Percentiles rank a stretch among this genome's conserved stretches.
Evolutionary conservation across 495 filamentous ascomycete species (phyloP).

Genomic region (Ramalina intermedia): DNA sequence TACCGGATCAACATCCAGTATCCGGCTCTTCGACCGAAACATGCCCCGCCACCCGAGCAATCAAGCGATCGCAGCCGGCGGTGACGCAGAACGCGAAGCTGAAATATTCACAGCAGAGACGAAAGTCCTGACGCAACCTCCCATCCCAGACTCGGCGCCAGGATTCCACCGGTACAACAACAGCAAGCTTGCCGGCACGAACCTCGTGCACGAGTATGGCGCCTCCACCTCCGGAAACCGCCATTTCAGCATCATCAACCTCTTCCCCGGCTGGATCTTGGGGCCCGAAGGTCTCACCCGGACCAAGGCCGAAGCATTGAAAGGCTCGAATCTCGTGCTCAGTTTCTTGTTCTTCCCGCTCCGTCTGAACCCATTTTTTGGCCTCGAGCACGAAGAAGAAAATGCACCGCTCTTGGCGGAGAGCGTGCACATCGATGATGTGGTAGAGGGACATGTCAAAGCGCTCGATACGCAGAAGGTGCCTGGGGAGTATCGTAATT

Average conservation of each 20-base stretch:
- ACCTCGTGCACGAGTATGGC: slow-evolving; percentile 1
- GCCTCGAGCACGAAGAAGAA: neutral
- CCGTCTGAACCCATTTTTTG: neutral
- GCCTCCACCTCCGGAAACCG: neutral
- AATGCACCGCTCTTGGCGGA: neutral
- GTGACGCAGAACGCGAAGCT: neutral
- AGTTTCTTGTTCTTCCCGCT: neutral
- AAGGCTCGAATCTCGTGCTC: slow-evolving; percentile 4
- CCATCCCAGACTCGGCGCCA: neutral
- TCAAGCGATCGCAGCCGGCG: neutral
- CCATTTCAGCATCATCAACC: slow-evolving; percentile 5
- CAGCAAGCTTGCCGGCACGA: slow-evolving; percentile 1
- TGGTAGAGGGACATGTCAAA: slow-evolving; percentile 3
- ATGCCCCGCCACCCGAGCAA: neutral
- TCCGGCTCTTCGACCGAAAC: slow-evolving; percentile 1
- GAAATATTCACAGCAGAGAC: neutral
- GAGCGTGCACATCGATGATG: slow-evolving; percentile 4
- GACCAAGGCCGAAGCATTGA: slow-evolving; percentile 4
- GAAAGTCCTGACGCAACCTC: slow-evolving; percentile 1
- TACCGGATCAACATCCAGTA: neutral
- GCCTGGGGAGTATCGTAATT: slow-evolving; percentile 2
- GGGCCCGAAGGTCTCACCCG: slow-evolving; percentile 2
- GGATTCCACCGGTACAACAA: slow-evolving; percentile 1
- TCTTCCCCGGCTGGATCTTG: slow-evolving; percentile 4
- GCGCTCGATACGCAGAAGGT: slow-evolving; percentile 2